Conservation (phyloP, 148 eudicot species). For the Amaranthus hypochondriacus region DNA sequence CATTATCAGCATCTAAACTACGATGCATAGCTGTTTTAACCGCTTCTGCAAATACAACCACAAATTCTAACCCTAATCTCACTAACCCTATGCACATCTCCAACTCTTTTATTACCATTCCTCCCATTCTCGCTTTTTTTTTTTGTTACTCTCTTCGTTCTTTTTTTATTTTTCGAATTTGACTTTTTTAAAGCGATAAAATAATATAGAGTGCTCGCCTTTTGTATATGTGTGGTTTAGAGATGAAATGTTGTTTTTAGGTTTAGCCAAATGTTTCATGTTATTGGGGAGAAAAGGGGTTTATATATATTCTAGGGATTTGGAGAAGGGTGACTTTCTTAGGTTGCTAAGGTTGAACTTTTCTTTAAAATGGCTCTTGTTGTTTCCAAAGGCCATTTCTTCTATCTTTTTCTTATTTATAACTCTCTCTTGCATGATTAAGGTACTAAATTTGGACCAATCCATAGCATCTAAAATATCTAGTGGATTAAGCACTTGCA, state of each 20-base stretch:
- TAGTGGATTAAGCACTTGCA: neutral
- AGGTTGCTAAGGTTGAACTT: neutral
- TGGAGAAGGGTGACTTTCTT: neutral
- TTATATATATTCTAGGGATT: neutral
- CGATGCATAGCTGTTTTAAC: constrained; percentile 20
- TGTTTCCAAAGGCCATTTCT: constrained; percentile 16
- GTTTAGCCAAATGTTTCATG: neutral
- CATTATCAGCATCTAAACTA: constrained; percentile 8
- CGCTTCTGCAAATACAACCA: constrained; percentile 31
- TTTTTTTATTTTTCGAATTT: neutral
- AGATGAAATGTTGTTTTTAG: neutral
- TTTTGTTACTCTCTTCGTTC: neutral
- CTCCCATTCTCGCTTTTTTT: neutral
- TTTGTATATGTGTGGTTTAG: neutral
- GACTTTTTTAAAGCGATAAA: neutral
- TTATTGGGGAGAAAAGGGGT: neutral
- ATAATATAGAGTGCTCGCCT: neutral
- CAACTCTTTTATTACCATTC: constrained; percentile 21
- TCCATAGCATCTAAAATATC: neutral
- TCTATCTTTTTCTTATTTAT: neutral
- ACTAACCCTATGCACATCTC: constrained; percentile 34
- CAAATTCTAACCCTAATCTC: constrained; percentile 32
- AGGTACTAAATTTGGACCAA: neutral
- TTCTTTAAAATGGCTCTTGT: constrained; percentile 9
- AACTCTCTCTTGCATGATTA: constrained; percentile 4